These are phyloP conservation scores for Cladosporium sp. DNA, from an alignment of 2,329 filamentous ascomycete genomes.

Conservation along the genomic window DNA sequence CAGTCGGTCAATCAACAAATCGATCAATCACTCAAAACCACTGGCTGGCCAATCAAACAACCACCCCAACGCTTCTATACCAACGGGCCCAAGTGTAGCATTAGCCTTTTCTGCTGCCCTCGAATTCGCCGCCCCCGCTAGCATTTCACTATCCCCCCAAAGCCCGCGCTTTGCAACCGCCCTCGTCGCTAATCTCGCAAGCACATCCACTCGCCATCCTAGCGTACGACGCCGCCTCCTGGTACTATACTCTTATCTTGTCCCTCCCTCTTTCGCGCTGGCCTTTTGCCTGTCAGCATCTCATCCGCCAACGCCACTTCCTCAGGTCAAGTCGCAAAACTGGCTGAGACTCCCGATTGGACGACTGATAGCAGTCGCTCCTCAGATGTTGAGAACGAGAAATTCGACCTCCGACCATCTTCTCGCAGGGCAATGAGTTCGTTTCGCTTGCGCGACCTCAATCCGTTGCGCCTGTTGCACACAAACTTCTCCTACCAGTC, in stretches of 20 bases:
- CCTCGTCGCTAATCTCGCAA: background rate
- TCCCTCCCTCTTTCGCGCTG: no score
- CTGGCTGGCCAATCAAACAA: no score
- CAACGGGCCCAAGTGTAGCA: no score
- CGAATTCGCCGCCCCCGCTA: no score
- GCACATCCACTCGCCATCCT: background rate
- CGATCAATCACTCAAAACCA: no score
- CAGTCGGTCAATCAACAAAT: no score
- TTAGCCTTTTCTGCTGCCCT: no score
- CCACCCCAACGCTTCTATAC: no score
- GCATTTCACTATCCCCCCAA: background rate
- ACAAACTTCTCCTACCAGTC: conserved; percentile 45
- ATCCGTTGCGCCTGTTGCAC: conserved; percentile 43
- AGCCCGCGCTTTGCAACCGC: background rate
- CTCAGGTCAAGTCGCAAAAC: conserved; percentile 15
- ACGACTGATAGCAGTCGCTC: conserved; percentile 14
- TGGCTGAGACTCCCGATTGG: conserved; percentile 13
- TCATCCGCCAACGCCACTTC: no score
- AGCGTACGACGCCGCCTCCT: background rate
- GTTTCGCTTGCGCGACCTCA: conserved; percentile 37
- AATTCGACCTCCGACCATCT: conserved; percentile 11
- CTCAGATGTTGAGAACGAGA: conserved; percentile 17
- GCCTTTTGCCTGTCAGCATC: no score
- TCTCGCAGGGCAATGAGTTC: conserved; percentile 21
- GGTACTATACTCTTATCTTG: background rate